Conservation (phyloP, 371 early-diverging fungal genomes). For the Syncephalastrum contaminatum region DNA sequence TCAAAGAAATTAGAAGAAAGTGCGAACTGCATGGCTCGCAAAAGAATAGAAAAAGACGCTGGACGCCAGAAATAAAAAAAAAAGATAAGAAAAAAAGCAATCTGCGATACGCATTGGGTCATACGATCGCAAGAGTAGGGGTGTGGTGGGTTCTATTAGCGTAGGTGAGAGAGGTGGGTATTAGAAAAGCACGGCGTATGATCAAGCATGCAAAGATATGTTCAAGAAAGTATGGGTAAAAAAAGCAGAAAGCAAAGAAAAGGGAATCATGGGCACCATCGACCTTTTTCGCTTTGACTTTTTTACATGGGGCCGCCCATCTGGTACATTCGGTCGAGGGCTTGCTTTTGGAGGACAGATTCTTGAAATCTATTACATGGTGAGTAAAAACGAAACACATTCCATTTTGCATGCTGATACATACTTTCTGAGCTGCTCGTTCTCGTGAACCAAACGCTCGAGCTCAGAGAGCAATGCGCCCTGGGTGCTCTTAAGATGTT, state of each 20-base stretch:
- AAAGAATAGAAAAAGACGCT: no score
- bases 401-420: slow-evolving; percentile 3
- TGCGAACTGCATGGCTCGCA: background rate
- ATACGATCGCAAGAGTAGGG: background rate
- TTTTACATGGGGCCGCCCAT: slow-evolving; percentile 42
- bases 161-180: no score
- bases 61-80: background rate
- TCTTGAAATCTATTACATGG: slow-evolving; percentile 38
- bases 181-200: background rate
- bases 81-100: background rate
- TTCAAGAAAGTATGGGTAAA: slow-evolving; percentile 2
- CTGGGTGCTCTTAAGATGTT: slow-evolving; percentile 49
- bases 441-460: slow-evolving; percentile 46
- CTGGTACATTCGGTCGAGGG: slow-evolving; percentile 53
- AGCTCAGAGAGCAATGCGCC: slow-evolving; percentile 42
- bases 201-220: slow-evolving; percentile 4
- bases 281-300: no score
- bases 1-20: slow-evolving; percentile 2
- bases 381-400: background rate
- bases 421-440: slow-evolving; percentile 49
- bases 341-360: slow-evolving; percentile 49
- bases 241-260: slow-evolving; percentile 4
- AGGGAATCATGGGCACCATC: background rate
- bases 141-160: background rate
- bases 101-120: no score